phyloP scores from a whole-genome alignment of 129 eudicot species.

The Artemisia annua region DNA sequence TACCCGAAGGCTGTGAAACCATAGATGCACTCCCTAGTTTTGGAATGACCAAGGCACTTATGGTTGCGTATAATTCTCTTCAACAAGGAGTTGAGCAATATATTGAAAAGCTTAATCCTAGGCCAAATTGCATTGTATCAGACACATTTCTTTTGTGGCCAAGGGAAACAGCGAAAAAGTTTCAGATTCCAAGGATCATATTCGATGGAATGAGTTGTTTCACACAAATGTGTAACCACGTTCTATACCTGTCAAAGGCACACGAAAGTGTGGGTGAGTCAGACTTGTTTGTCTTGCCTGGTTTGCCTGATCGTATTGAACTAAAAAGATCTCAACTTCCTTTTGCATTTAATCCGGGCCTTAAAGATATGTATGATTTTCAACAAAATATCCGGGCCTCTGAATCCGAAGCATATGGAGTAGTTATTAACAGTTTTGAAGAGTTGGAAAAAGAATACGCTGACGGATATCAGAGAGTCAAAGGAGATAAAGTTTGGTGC shows the following conservation, averaged over 20 bases:
- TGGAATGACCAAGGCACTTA: conserved; percentile 9
- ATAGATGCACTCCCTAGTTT: conserved; percentile 42
- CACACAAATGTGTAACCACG: conserved; percentile 46
- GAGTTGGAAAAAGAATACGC: conserved; percentile 49
- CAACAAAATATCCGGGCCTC: conserved; percentile 21
- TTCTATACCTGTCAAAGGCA: conserved; percentile 26
- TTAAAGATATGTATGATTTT: neutral
- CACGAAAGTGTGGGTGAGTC: conserved; percentile 32
- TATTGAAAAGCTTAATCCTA: conserved; percentile 39
- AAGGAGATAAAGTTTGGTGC: conserved; percentile 40
- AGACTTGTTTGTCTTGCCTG: conserved; percentile 48
- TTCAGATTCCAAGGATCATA: conserved; percentile 53
- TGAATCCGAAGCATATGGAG: conserved; percentile 36
- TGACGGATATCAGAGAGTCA: conserved; percentile 31
- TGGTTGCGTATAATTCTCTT: conserved; percentile 24
- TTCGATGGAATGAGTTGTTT: conserved; percentile 66
- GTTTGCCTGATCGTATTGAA: conserved; percentile 53
- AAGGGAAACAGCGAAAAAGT: conserved; percentile 40
- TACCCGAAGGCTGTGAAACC: conserved; percentile 62
- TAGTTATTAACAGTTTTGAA: conserved; percentile 45
- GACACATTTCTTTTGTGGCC: conserved; percentile 44
- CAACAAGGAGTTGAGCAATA: conserved; percentile 29
- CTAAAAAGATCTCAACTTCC: conserved; percentile 49
- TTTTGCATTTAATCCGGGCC: conserved; percentile 21
- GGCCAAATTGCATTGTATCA: conserved; percentile 42